A percentile compares a stretch with the other conserved stretches of the same genome.
Evolutionary conservation across 495 filamentous ascomycete species (phyloP).

Genomic region (Articulospora tetracladia): DNA sequence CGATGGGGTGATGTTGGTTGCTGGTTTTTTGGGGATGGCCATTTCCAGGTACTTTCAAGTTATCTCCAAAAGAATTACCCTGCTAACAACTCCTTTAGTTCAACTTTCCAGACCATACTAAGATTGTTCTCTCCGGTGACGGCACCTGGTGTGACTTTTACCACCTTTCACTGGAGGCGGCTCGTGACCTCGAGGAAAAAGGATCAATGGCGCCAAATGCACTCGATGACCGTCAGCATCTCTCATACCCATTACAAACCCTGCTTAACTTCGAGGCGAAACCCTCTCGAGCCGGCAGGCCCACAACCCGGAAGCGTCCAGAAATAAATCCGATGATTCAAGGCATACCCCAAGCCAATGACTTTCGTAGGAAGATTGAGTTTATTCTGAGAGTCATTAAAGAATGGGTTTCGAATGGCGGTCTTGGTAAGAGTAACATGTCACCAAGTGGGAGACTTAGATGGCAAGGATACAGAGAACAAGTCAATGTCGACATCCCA

Average conservation of each 20-base stretch:
- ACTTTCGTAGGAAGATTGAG: slow-evolving; percentile 72
- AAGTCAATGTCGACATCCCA: slow-evolving; percentile 49
- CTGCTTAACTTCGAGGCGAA: slow-evolving; percentile 48
- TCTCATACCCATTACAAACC: slow-evolving; percentile 58
- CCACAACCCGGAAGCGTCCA: slow-evolving; percentile 36
- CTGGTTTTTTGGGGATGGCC: slow-evolving; percentile 86
- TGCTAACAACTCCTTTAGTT: slow-evolving; percentile 47
- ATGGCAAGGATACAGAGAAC: slow-evolving; percentile 67
- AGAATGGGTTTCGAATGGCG: slow-evolving; percentile 68
- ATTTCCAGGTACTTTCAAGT: slow-evolving; percentile 61
- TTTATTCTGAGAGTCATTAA: slow-evolving; percentile 69
- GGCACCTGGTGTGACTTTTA: slow-evolving; percentile 81
- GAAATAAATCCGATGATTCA: slow-evolving; percentile 56
- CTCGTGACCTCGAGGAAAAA: slow-evolving; percentile 54
- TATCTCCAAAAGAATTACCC: slow-evolving; percentile 4
- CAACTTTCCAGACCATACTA: slow-evolving; percentile 98
- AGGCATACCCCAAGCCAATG: slow-evolving; percentile 68
- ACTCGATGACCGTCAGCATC: slow-evolving; percentile 53
- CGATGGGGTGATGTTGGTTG: slow-evolving; percentile 81
- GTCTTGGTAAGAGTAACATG: slow-evolving; percentile 59
- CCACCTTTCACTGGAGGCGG: slow-evolving; percentile 69
- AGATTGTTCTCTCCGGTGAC: slow-evolving; percentile 73
- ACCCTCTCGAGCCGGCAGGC: slow-evolving; percentile 37
- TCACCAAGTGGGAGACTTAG: slow-evolving; percentile 46
- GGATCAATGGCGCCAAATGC: slow-evolving; percentile 64